Percentiles rank a stretch among this genome's conserved stretches.
Conservation (phyloP, 257 asterid genomes). For the Solanum microdontum region DNA sequence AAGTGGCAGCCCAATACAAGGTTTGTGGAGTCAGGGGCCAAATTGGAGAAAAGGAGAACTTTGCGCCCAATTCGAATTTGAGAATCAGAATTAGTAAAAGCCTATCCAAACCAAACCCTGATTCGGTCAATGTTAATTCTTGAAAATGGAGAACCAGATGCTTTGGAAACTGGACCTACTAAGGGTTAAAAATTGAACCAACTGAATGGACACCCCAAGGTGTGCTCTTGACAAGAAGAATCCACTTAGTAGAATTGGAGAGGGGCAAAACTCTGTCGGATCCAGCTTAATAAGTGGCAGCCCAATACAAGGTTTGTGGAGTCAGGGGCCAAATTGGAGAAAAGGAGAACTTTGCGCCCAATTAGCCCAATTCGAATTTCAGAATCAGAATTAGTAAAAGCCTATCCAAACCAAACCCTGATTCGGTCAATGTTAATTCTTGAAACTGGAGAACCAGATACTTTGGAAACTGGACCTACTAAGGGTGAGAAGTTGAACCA, state of each 20-base stretch:
- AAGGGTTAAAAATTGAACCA: neutral
- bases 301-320: neutral
- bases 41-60: neutral
- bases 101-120: neutral
- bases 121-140: neutral
- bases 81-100: neutral
- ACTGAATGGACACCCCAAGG: neutral
- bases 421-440: neutral
- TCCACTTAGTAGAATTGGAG: neutral
- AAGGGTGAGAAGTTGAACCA: neutral
- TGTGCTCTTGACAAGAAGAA: neutral
- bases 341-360: neutral
- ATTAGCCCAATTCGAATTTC: neutral
- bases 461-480: neutral
- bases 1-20: neutral
- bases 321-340: neutral
- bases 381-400: neutral
- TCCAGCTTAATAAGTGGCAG: neutral
- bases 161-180: neutral
- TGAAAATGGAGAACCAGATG: neutral
- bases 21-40: neutral
- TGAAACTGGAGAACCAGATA: neutral
- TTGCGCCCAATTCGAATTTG: neutral
- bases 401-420: neutral
- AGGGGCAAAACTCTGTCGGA: neutral